A percentile compares a stretch with the other conserved stretches of the same genome.
phyloP scores from a whole-genome alignment of 129 eudicot genomes.

The Tanacetum coccineum region DNA sequence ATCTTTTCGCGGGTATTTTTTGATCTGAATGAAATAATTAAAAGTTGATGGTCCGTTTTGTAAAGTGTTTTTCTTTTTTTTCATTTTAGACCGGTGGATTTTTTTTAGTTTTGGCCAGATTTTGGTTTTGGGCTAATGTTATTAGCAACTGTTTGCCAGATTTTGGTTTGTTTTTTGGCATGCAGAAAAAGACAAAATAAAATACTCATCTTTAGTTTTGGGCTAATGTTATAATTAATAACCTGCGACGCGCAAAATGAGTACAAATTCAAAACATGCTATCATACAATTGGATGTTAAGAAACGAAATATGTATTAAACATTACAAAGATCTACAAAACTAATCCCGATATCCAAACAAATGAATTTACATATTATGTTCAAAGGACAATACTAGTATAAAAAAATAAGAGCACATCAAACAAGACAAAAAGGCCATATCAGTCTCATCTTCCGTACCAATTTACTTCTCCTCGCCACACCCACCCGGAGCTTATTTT shows the following conservation, averaged over 20 bases:
- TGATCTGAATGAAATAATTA: no score
- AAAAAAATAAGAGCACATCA: slow-evolving; percentile 12
- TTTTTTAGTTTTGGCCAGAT: no score
- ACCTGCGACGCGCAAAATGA: neutral
- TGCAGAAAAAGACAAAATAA: no score
- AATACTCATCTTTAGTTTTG: no score
- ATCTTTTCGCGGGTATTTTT: no score
- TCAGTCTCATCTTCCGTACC: slow-evolving; percentile 18
- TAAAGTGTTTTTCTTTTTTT: no score
- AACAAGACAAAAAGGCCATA: slow-evolving; percentile 20
- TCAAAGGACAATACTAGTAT: slow-evolving; percentile 9
- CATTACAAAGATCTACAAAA: slow-evolving; percentile 19
- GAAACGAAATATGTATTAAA: slow-evolving; percentile 1
- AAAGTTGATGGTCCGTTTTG: no score
- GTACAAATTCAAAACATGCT: slow-evolving; percentile 2
- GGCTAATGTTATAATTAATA: no score
- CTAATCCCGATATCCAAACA: slow-evolving; percentile 16
- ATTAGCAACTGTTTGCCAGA: no score
- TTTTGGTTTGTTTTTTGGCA: no score
- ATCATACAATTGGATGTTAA: slow-evolving; percentile 22
- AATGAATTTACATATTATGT: slow-evolving; percentile 23
- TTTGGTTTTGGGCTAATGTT: no score
- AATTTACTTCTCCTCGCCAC: slow-evolving; percentile 10
- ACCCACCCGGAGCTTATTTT: slow-evolving; percentile 8
- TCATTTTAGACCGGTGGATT: no score